Evolutionary conservation across 1,284 basidiomycete genomes (phyloP), one percentile per base, ranked within the genome.

Genomic region (Pseudozyma sp.): DNA sequence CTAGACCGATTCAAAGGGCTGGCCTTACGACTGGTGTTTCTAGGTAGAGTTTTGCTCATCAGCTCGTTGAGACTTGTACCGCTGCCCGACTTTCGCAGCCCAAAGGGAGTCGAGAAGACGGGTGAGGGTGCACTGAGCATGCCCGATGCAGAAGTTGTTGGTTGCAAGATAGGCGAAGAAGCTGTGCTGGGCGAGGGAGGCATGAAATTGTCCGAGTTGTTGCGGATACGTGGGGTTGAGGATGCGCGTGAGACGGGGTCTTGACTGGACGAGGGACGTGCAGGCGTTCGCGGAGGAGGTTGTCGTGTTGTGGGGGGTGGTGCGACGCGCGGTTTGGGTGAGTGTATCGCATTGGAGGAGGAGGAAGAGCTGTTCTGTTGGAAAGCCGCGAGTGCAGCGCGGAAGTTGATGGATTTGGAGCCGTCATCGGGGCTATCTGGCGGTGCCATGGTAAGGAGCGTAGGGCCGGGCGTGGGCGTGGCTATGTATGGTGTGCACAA

Each of bases 381-480:
- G 45, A 74, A 74, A 8, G 71, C 71, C 8, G 71, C 71, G 19
- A 68, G 63, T 2, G 71, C 71, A 4, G 71, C 66, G 17, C 63
- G 71, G 34, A 74, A 74, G 59, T 74, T 69, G 62, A 74, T 69
- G 5, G 62, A 52, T 53, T 68, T 53, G 2, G 62, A 58, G 46
- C 66, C 55, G 9, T 54, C 47, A 3, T 46, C 47, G n/a, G 24
- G 5, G 39, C n/a, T 49, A 33, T 40, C 47, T 24, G 43, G 7
- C 14, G 52, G 14, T 6, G 54, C 33, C 66, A 68, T 68, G 37
- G 9, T 62, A 50, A 19, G 24, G 46, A 19, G 44, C 14, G 34
- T 14, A 9, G 16, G 24, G 29, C 14, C 19, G 7, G 31, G 13
- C 14, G 35, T 37, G 35, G 35, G 35, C 14, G 35, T 37, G 14